Evolutionary conservation across 2,329 filamentous ascomycete genomes (phyloP).

Genomic region (Fusarium sacchari): DNA sequence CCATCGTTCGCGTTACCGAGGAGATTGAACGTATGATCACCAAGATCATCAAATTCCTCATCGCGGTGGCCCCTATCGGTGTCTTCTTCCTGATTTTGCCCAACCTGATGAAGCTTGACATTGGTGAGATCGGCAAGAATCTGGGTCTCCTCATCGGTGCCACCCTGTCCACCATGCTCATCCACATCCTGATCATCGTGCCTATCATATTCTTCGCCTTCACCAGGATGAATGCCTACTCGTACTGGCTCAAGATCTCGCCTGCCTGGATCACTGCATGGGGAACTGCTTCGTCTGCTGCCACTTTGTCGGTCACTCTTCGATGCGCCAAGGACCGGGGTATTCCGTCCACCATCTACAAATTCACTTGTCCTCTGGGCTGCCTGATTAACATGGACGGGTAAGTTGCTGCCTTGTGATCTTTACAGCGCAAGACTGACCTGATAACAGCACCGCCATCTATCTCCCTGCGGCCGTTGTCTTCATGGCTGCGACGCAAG

Average conservation of each 20-base stretch:
- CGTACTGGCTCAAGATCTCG: slow-evolving; percentile 58
- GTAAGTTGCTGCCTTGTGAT: slow-evolving; percentile 21
- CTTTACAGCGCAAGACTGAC: neutral
- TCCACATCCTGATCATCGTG: slow-evolving; percentile 59
- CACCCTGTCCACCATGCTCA: slow-evolving; percentile 56
- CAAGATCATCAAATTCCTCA: slow-evolving; percentile 58
- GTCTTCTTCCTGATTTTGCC: slow-evolving; percentile 65
- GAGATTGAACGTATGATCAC: slow-evolving; percentile 61
- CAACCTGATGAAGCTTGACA: slow-evolving; percentile 61
- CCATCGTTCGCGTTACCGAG: slow-evolving; percentile 54
- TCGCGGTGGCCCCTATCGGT: slow-evolving; percentile 60
- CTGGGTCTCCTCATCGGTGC: slow-evolving; percentile 61
- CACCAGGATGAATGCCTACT: slow-evolving; percentile 58
- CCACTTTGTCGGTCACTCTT: slow-evolving; percentile 62
- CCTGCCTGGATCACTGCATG: slow-evolving; percentile 65
- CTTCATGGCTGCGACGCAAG: slow-evolving; percentile 63
- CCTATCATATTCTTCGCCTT: slow-evolving; percentile 55
- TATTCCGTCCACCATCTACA: slow-evolving; percentile 55
- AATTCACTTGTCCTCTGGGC: slow-evolving; percentile 60
- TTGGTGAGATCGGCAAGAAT: slow-evolving; percentile 59
- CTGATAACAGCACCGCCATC: slow-evolving; percentile 56
- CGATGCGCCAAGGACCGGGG: slow-evolving; percentile 52
- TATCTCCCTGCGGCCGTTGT: slow-evolving; percentile 65
- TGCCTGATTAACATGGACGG: slow-evolving; percentile 63
- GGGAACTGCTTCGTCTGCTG: slow-evolving; percentile 63